A percentile compares a stretch with the other conserved stretches of the same genome.
Conservation (phyloP, 1,139 yeast genomes). For the Debaryomyces sp. region DNA sequence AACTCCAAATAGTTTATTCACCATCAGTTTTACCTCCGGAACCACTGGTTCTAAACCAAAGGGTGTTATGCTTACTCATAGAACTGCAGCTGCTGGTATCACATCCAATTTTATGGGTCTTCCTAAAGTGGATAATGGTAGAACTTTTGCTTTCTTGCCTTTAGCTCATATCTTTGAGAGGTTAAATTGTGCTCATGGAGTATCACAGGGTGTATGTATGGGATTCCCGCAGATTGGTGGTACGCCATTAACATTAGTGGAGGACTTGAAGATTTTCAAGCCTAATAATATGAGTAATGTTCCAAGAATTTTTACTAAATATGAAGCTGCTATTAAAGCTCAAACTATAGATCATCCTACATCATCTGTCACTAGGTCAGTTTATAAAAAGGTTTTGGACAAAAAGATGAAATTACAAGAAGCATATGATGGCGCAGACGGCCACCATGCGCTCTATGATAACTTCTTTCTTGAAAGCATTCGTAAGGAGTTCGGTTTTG, state of each 20-base stretch:
- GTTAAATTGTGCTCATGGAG: slow-evolving; percentile 31
- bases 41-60: slow-evolving; percentile 46
- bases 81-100: slow-evolving; percentile 31
- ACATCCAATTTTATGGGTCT: slow-evolving; percentile 20
- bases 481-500: slow-evolving; percentile 60
- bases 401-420: slow-evolving; percentile 23
- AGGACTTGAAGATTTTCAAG: slow-evolving; percentile 56
- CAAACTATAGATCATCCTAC: slow-evolving; percentile 29
- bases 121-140: slow-evolving; percentile 13
- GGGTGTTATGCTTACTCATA: slow-evolving; percentile 40
- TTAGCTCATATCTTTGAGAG: slow-evolving; percentile 46
- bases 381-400: slow-evolving; percentile 14
- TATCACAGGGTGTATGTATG: slow-evolving; percentile 40
- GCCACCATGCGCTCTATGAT: slow-evolving; percentile 47
- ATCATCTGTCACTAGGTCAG: slow-evolving; percentile 17
- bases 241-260: slow-evolving; percentile 49
- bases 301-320: slow-evolving; percentile 65
- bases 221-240: slow-evolving; percentile 51
- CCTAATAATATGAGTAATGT: slow-evolving; percentile 60
- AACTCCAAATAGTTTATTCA: slow-evolving; percentile 30
- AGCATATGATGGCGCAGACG: slow-evolving; percentile 23
- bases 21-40: slow-evolving; percentile 47
- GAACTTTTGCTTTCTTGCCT: slow-evolving; percentile 31
- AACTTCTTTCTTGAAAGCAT: slow-evolving; percentile 52
- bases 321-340: slow-evolving; percentile 55